Evolutionary conservation across 176 grass and related monocot genomes (phyloP).

Genomic region (Pharus latifolius): DNA sequence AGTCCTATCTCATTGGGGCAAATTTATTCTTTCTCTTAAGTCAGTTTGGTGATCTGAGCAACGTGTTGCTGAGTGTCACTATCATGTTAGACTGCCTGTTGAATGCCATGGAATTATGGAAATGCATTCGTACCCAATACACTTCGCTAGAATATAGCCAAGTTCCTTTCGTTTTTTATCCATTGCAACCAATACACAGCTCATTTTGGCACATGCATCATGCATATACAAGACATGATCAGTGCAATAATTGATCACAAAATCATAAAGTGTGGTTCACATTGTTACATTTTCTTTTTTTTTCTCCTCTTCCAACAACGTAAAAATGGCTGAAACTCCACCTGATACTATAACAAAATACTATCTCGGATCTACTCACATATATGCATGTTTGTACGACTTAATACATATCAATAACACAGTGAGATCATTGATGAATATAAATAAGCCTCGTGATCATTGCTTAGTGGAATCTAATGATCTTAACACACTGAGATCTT

Average conservation of each 20-base stretch:
- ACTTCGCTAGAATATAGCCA: too few relatives aligned
- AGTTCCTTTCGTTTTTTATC: too few relatives aligned
- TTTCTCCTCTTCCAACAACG: neutral
- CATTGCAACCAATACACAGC: too few relatives aligned
- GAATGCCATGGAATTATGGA: too few relatives aligned
- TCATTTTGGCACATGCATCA: neutral
- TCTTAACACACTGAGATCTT: neutral
- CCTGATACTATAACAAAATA: neutral
- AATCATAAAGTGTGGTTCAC: neutral
- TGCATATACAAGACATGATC: too few relatives aligned
- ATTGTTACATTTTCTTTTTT: neutral
- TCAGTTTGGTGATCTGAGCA: too few relatives aligned
- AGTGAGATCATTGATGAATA: neutral
- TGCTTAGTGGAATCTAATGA: neutral
- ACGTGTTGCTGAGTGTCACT: too few relatives aligned
- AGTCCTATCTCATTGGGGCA: too few relatives aligned
- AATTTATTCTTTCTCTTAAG: too few relatives aligned
- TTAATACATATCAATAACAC: neutral
- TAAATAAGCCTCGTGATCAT: neutral
- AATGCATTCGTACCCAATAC: too few relatives aligned
- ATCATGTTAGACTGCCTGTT: too few relatives aligned
- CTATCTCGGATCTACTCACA: neutral
- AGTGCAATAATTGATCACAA: neutral
- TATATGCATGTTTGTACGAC: conserved; percentile 7
- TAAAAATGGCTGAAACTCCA: neutral